Conservation (phyloP, 2,329 filamentous ascomycete genomes). For the Lecanicillium sp. region DNA sequence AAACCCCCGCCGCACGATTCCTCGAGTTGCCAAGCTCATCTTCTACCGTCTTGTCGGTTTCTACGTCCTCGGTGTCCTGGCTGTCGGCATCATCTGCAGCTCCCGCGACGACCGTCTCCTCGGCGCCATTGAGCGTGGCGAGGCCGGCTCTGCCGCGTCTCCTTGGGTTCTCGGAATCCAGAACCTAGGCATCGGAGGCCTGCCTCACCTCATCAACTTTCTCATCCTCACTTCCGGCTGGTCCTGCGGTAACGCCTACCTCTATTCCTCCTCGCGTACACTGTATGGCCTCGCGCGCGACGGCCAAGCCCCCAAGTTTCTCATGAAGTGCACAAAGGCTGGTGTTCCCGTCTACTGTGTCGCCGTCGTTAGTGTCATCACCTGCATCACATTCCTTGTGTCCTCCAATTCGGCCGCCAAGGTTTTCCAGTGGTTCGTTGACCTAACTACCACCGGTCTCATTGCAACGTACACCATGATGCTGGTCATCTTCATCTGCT, state of each 20-base stretch:
- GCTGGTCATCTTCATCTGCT: conserved; percentile 32
- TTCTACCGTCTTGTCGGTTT: conserved; percentile 66
- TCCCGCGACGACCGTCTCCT: conserved; percentile 37
- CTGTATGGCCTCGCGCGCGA: conserved; percentile 40
- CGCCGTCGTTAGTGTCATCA: conserved; percentile 36
- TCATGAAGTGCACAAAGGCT: conserved; percentile 48
- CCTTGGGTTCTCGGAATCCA: conserved; percentile 55
- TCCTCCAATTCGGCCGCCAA: conserved; percentile 36
- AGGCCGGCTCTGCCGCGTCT: conserved; percentile 47
- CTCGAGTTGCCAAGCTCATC: conserved; percentile 62
- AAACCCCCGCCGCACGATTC: conserved; percentile 58
- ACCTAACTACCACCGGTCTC: conserved; percentile 45
- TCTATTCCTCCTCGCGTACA: conserved; percentile 37
- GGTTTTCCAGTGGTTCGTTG: conserved; percentile 46
- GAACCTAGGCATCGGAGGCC: conserved; percentile 40
- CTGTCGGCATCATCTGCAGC: conserved; percentile 45
- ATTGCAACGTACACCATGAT: conserved; percentile 48
- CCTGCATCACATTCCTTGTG: conserved; percentile 42
- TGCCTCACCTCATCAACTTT: conserved; percentile 49
- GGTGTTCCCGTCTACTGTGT: conserved; percentile 53
- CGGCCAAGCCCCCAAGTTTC: conserved; percentile 34
- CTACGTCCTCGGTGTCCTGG: conserved; percentile 59
- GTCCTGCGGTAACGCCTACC: conserved; percentile 39
- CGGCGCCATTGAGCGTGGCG: conserved; percentile 35
- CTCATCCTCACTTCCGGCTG: conserved; percentile 49